A percentile compares a stretch with the other conserved stretches of the same genome.
phyloP scores from a whole-genome alignment of 768 basidiomycete species.

The Tulasnella sp. region DNA sequence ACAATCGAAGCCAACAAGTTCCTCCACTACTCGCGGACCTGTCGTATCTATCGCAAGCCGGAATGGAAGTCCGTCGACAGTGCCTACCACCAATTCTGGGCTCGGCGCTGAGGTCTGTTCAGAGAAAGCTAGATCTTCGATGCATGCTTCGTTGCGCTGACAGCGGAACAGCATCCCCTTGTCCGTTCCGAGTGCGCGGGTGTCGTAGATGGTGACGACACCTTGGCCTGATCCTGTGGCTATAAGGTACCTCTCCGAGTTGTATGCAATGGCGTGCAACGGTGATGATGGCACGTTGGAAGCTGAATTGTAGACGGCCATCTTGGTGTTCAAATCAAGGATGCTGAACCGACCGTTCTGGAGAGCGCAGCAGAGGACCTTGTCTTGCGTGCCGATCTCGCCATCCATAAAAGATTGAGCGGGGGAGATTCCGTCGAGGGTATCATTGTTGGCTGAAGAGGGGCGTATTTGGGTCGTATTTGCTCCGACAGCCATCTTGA shows the following conservation, averaged over 20 bases:
- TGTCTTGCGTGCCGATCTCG: constrained; percentile 40
- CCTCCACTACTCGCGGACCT: constrained; percentile 33
- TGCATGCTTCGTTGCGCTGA: constrained; percentile 18
- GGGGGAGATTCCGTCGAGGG: background rate
- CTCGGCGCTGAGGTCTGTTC: background rate
- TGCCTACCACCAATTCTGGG: constrained; percentile 36
- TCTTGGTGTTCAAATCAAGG: constrained; percentile 41
- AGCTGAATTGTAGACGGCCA: constrained; percentile 25
- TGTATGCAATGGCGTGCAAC: constrained; percentile 40
- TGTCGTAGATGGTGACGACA: constrained; percentile 45
- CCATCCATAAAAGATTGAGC: constrained; percentile 16
- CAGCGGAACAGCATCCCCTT: constrained; percentile 22
- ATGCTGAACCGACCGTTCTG: constrained; percentile 45
- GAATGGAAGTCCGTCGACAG: constrained; percentile 52
- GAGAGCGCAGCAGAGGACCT: constrained; percentile 45
- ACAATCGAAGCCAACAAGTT: constrained; percentile 51
- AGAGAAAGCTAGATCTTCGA: constrained; percentile 41
- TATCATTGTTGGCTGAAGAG: background rate
- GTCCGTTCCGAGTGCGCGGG: constrained; percentile 35
- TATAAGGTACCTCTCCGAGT: constrained; percentile 34
- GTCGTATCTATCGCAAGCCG: constrained; percentile 36
- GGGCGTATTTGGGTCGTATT: constrained; percentile 22
- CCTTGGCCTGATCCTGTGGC: constrained; percentile 52
- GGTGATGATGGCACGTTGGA: constrained; percentile 19
- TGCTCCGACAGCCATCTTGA: constrained; percentile 36